Evolutionary conservation across 1,284 basidiomycete genomes (phyloP).

Genomic region (Moesziomyces aphidis): DNA sequence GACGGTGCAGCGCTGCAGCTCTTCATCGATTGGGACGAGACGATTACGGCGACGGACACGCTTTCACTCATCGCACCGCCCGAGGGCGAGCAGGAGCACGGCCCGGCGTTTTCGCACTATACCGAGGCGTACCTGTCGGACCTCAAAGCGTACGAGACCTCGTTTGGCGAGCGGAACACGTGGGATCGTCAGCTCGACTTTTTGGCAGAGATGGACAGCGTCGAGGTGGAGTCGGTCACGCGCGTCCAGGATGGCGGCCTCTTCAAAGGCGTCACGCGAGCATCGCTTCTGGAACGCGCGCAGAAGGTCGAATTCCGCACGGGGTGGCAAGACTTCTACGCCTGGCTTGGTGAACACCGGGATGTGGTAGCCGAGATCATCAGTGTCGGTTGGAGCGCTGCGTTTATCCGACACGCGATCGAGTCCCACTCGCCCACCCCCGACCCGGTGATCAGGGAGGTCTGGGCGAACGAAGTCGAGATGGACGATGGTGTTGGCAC

Average conservation of each 20-base stretch:
- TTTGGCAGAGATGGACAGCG: slow-evolving; percentile 38
- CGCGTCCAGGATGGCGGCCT: slow-evolving; percentile 49
- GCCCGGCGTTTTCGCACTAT: slow-evolving; percentile 46
- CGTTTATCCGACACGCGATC: slow-evolving; percentile 51
- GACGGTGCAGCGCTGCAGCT: slow-evolving; percentile 23
- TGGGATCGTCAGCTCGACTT: slow-evolving; percentile 36
- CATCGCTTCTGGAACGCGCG: slow-evolving; percentile 15
- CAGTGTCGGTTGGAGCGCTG: slow-evolving; percentile 61
- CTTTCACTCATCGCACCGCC: slow-evolving; percentile 57
- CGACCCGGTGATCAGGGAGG: slow-evolving; percentile 6
- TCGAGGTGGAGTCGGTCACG: slow-evolving; percentile 42
- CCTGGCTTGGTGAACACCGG: slow-evolving; percentile 18
- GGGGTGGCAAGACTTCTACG: slow-evolving; percentile 44
- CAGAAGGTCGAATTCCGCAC: slow-evolving; percentile 24
- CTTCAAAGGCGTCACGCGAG: slow-evolving; percentile 37
- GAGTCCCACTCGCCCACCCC: not conserved
- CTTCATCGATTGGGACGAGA: slow-evolving; percentile 66
- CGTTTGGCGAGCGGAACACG: slow-evolving; percentile 12
- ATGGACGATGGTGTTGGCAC: slow-evolving; percentile 27
- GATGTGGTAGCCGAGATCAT: slow-evolving; percentile 42
- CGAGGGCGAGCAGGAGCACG: slow-evolving; percentile 17
- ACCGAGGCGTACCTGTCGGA: slow-evolving; percentile 50
- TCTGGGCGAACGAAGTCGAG: slow-evolving; percentile 62
- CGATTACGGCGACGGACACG: slow-evolving; percentile 60
- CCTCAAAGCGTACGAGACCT: slow-evolving; percentile 11